Base-by-base conservation (phyloP, 306 rosid genomes). In the Gastrolobium bilobum region DNA sequence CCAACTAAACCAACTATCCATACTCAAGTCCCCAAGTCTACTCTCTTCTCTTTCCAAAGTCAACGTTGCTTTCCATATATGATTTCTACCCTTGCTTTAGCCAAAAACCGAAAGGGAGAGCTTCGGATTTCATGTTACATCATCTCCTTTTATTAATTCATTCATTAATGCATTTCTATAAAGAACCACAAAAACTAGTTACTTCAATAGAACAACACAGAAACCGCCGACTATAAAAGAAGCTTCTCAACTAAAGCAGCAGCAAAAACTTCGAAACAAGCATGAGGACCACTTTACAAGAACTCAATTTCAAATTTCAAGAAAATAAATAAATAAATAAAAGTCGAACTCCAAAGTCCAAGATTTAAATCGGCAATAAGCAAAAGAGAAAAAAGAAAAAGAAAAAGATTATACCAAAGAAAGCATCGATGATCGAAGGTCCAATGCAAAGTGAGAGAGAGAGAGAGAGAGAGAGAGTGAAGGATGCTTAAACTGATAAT, bases 1-100 rank as follows among this genome's bases (percentile, higher is more conserved):
- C 61, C 53, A 72, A 34, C 44, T 8, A 43, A 63, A 70, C 54
- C 64, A 5, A 70, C 50, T 8, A 71, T 71, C 82, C 74, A 44
- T 3, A n/a, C 51, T 44, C n/a, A 61, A 59, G 26, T 30, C 68
- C 76, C 34, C 14, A 42, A 51, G 42, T 50, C 34, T 58, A 66
- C 40, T 74, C 53, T 58, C 62, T 68, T 51, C 56, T 47, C 26
- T 4, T 26, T 52, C 51, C 33, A 33, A 2, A 6, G 38, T 69
- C 79, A 70, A 77, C 10, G 15, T 42, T 15, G 20, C 56, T 50
- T 33, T 75, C 43, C 59, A 37, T 40, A 50, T 5, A 53, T 4
- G 13, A 15, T 64, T 81, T 29, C 59, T 7, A 63, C 68, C 34
- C 30, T 4, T 56, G 31, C 30, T 44, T 48, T 70, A n/a, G 44